These are phyloP conservation scores for Aspergillus caelatus DNA, from an alignment of 2,329 filamentous ascomycete species.

Conservation along the genomic window DNA sequence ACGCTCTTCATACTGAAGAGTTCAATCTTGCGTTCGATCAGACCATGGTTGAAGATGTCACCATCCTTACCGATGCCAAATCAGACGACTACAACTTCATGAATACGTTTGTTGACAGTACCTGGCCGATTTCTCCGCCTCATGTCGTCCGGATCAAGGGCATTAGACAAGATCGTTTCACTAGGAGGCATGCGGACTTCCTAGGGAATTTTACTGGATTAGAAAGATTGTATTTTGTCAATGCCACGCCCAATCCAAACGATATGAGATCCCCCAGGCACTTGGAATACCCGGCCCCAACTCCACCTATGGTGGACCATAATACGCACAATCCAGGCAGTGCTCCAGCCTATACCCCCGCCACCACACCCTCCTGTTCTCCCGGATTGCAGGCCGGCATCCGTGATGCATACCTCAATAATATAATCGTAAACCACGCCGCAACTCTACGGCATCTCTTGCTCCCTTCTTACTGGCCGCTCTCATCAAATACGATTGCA, in stretches of 20 bases:
- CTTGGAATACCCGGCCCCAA: constrained; percentile 26
- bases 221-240: constrained; percentile 58
- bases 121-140: constrained; percentile 49
- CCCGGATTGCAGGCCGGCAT: constrained; percentile 35
- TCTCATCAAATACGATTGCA: constrained; percentile 52
- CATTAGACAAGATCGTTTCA: constrained; percentile 53
- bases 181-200: constrained; percentile 48
- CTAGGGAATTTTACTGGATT: constrained; percentile 47
- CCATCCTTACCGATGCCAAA: constrained; percentile 57
- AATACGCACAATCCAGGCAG: constrained; percentile 18
- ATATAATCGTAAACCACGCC: constrained; percentile 55
- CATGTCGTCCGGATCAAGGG: constrained; percentile 46
- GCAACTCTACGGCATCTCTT: constrained; percentile 58
- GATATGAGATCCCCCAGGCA: constrained; percentile 36
- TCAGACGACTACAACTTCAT: constrained; percentile 43
- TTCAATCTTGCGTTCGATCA: constrained; percentile 50
- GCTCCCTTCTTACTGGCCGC: constrained; percentile 58
- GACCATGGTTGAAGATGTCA: constrained; percentile 50
- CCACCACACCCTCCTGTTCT: constrained; percentile 26
- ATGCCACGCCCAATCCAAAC: constrained; percentile 33
- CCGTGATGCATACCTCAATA: constrained; percentile 53
- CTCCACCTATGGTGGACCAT: constrained; percentile 30
- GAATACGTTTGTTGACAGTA: constrained; percentile 58
- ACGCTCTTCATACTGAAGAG: constrained; percentile 54
- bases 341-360: constrained; percentile 26